Evolutionary conservation across 768 basidiomycete species (phyloP), one percentile per base, ranked within the genome.

Genomic region (Podaxis rugospora): DNA sequence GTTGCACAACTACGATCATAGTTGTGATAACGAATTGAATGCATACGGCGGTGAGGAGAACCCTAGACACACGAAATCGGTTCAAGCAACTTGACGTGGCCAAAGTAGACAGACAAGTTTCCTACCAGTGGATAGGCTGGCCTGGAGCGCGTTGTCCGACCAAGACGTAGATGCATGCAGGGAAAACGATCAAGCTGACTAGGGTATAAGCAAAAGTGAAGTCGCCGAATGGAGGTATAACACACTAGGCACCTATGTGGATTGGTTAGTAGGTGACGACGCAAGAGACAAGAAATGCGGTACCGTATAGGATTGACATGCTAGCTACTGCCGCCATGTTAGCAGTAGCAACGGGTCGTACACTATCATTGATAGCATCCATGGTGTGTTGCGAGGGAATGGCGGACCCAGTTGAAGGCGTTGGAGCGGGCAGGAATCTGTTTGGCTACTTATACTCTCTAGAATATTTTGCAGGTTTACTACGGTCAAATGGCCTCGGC

Each of bases 251-350:
- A 49, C 47, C 47, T 49, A 6, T 27, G 14, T 23, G 10, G 4
- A 21, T 27, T 11, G 47, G 7, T 49, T 13, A 49, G 4, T 14
- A 11, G 25, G 23, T 1, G 25, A 21, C 10, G 11, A 9, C 18
- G 18, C 47, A 11, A 27, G 23, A 49, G 18, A 4, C 47, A n/a
- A 11, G n/a, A 44, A 55, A 7, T 21, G 6, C 25, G 39, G 11
- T 55, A 55, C 54, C 54, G 16, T 55, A 55, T 25, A 55, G 25
- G 11, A 55, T 55, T 23, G 39, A 40, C 40, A 55, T 55, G 40
- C 54, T 13, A 14, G 35, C 25, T 6, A 44, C 39, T 6, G 54
- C 18, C 10, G 54, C 54, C 54, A 55, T 55, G 14, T 55, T 55
- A n/a, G 54, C 54, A 25, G 39, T 40, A 11, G 54, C 54, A 4